Conservation (phyloP, 441 rosid genomes). For the Erodium chrysanthum region DNA sequence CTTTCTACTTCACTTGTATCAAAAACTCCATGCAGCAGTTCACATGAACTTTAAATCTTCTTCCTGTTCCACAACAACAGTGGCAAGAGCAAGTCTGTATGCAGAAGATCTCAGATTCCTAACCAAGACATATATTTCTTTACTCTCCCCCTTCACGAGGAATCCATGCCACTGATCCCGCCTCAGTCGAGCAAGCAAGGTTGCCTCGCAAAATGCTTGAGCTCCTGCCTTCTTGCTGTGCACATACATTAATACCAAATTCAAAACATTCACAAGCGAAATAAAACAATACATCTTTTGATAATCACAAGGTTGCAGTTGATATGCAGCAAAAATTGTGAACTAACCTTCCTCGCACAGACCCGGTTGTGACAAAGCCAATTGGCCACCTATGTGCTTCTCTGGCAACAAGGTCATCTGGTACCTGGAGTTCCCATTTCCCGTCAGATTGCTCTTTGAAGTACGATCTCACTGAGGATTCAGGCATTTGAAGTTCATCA, state of each 20-base stretch:
- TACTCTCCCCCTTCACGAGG: conserved; percentile 37
- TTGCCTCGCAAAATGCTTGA: conserved; percentile 57
- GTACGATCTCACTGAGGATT: conserved; percentile 44
- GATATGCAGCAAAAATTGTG: conserved; percentile 10
- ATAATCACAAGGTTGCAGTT: not conserved
- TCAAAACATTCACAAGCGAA: conserved; percentile 2
- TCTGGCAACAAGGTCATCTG: conserved; percentile 34
- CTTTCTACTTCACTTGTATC: not conserved
- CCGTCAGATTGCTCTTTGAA: conserved; percentile 50
- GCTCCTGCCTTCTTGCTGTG: conserved; percentile 62
- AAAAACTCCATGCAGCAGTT: conserved; percentile 13
- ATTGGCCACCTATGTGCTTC: conserved; percentile 57
- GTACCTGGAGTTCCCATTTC: conserved; percentile 52
- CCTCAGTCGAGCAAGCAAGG: conserved; percentile 49
- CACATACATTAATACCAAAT: conserved; percentile 8
- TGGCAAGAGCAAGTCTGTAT: conserved; percentile 65
- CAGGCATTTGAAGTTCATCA: conserved; percentile 41
- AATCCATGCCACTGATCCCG: conserved; percentile 57
- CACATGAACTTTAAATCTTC: conserved; percentile 40
- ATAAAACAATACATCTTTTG: not conserved
- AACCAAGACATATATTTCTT: conserved; percentile 57
- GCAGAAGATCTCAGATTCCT: conserved; percentile 73
- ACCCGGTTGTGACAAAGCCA: conserved; percentile 79
- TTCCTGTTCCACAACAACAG: conserved; percentile 53
- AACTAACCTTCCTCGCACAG: conserved; percentile 68